Evolutionary conservation across 257 asterid genomes (phyloP), one percentile per base, ranked within the genome.

Genomic region (Nemophila menziesii): DNA sequence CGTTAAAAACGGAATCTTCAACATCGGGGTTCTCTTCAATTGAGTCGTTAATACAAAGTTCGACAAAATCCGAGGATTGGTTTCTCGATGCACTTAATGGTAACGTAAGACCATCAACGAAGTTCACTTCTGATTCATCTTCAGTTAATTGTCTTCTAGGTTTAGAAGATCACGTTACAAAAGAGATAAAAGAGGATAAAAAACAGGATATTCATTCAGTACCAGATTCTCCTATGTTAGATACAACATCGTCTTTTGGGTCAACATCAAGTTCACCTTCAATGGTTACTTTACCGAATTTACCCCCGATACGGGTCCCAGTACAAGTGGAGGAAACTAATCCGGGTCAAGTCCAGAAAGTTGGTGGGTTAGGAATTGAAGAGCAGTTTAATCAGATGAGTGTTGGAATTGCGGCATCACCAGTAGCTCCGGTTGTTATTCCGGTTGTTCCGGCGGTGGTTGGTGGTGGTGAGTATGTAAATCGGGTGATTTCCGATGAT

Each of bases 61-160:
- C 87, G 54, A 61, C 75, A 24, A 80, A 77, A 64, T 80, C 94
- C 42, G 86, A 71, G 29, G 99, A 90, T 27, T 84, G 99, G 94
- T 90, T 90, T 56, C 50, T 84, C 11, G 77, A 73, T 58, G 93
- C 86, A 11, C 60, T 90, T 20, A 90, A 90, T 56, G 82, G 93
- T 29, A 29, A 29, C 36, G 12, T 29, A 13, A 29, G 36, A 13
- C 36, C 8, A 29, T 29, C 36, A 5, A 7, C 36, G 1, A 29
- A 29, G 36, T 29, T 29, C 12, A 7, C 36, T 2, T 29, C 36
- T 29, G 36, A 29, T 29, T 29, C 36, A 29, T 82, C 93, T 0
- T 82, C 95, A 18, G 80, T 79, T 13, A 82, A 82, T 73, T 70
- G 75, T 26, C 71, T 82, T 11, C 69, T 82, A 16, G 93, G 92